Evolutionary conservation across 345 rosid species (phyloP).

Genomic region (Ceriops decandra): DNA sequence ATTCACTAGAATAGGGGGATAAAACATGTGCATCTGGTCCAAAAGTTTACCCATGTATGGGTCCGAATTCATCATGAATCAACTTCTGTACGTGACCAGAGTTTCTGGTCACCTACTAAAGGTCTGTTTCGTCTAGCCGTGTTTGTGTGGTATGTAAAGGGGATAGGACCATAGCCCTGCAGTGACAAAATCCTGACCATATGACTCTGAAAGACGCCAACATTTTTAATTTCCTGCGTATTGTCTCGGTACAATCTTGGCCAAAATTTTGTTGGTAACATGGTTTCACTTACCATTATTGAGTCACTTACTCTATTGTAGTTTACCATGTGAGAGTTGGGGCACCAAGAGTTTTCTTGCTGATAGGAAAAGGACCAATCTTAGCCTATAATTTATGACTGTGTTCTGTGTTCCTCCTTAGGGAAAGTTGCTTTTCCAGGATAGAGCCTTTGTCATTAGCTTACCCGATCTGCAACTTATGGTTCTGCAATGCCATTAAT

Average conservation of each 20-base stretch:
- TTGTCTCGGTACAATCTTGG: background rate
- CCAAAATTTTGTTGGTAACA: background rate
- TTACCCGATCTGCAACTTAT: background rate
- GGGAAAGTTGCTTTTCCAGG: background rate
- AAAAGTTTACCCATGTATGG: background rate
- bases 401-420: background rate
- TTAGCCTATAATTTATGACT: background rate
- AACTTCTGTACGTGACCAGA: background rate
- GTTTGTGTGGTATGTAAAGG: background rate
- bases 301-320: background rate
- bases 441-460: background rate
- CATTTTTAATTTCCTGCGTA: background rate
- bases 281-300: background rate
- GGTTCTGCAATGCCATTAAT: background rate
- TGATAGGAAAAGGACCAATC: conserved; percentile 2
- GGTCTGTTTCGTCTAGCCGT: background rate
- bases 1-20: conserved; percentile 12
- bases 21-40: background rate
- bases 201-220: background rate
- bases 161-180: background rate
- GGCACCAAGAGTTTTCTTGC: background rate
- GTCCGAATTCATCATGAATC: background rate
- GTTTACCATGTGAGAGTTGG: background rate
- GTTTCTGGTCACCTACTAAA: background rate
- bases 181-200: background rate